These are phyloP conservation scores for Colletotrichum paranaense DNA, from an alignment of 2,329 filamentous ascomycete genomes.

Conservation along the genomic window DNA sequence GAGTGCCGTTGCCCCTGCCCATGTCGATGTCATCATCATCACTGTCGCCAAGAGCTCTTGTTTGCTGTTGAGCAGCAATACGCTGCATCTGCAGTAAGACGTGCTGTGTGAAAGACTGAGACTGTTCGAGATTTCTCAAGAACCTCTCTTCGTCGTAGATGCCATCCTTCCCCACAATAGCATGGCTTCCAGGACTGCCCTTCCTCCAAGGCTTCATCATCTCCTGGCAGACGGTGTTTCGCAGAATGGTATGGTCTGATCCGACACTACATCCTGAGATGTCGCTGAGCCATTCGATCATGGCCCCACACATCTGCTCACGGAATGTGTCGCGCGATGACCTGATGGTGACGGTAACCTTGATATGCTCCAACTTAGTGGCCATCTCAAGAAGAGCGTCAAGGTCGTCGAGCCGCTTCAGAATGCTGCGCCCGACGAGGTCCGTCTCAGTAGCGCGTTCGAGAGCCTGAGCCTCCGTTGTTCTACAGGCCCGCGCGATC, in stretches of 20 bases:
- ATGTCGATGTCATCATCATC: constrained; percentile 46
- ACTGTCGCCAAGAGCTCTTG: constrained; percentile 52
- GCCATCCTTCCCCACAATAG: constrained; percentile 79
- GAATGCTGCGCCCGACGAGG: constrained; percentile 85
- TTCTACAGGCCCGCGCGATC: constrained; percentile 87
- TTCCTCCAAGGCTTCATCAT: constrained; percentile 88
- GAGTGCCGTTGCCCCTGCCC: constrained; percentile 36
- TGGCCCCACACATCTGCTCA: constrained; percentile 98
- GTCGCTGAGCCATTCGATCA: constrained; percentile 95
- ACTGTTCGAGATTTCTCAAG: constrained; percentile 56
- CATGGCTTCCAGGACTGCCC: constrained; percentile 86
- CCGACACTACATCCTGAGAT: constrained; percentile 91
- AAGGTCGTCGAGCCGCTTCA: constrained; percentile 81
- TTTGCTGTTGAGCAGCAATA: constrained; percentile 38
- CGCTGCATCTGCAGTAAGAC: constrained; percentile 45
- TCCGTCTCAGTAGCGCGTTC: constrained; percentile 89
- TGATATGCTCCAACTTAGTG: constrained; percentile 91
- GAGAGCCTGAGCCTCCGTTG: constrained; percentile 75
- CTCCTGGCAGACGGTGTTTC: constrained; percentile 89
- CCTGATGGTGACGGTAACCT: constrained; percentile 93
- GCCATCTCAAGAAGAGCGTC: constrained; percentile 80
- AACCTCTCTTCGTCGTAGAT: constrained; percentile 84
- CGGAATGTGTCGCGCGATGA: constrained; percentile 95
- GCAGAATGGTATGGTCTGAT: constrained; percentile 80
- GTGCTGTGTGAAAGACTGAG: constrained; percentile 50